phyloP scores from a whole-genome alignment of 371 early-diverging fungal species.

The Mortierella sp. region DNA sequence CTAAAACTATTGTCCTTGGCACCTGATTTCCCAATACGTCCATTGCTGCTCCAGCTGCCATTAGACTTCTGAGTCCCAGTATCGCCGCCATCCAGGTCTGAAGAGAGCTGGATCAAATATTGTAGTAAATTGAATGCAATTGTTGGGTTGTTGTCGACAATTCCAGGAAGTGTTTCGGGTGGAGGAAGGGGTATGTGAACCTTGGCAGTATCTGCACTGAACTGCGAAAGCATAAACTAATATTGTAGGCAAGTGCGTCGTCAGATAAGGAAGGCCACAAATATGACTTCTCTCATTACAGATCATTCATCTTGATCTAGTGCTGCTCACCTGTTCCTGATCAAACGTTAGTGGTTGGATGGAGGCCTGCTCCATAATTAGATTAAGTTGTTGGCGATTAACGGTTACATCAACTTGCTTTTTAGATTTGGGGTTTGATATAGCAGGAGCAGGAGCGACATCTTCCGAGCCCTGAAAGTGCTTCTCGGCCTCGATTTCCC shows the following conservation, averaged over 20 bases:
- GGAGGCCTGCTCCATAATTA: constrained; percentile 51
- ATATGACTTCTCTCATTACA: not conserved
- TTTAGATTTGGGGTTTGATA: constrained; percentile 22
- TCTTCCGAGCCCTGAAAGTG: constrained; percentile 49
- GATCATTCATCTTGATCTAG: too few species aligned
- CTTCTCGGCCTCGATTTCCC: constrained; percentile 55
- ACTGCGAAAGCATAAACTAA: constrained; percentile 54
- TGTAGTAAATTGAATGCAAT: constrained; percentile 53
- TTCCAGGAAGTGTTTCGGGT: constrained; percentile 43
- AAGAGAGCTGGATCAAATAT: constrained; percentile 47
- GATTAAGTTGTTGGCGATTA: constrained; percentile 45
- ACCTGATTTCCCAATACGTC: constrained; percentile 9
- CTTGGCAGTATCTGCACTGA: constrained; percentile 22
- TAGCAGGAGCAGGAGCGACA: constrained; percentile 36
- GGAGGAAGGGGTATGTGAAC: constrained; percentile 50
- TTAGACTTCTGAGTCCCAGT: constrained; percentile 8
- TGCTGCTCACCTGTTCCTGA: constrained; percentile 39
- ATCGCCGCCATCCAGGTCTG: constrained; percentile 27
- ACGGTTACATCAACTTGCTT: constrained; percentile 15
- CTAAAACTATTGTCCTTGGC: constrained; percentile 15
- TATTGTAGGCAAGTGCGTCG: not conserved
- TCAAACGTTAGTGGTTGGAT: constrained; percentile 50
- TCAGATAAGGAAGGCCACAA: not conserved
- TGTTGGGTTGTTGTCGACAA: constrained; percentile 50
- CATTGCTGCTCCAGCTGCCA: not conserved